Evolutionary conservation across 345 rosid genomes (phyloP).

Genomic region (Abelmoschus esculentus): DNA sequence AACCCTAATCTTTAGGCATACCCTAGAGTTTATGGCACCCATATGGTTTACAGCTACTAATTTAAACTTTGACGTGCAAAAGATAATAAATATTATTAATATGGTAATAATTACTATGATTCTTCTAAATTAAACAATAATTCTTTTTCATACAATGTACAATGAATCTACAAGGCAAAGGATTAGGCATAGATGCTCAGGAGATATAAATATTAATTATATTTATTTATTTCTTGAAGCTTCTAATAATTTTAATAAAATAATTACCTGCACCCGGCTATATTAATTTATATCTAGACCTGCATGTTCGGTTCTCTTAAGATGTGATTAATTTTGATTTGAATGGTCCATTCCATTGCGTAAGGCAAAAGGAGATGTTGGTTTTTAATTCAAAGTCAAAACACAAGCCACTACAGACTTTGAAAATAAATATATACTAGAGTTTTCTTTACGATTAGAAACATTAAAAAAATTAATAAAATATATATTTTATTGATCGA

Average conservation of each 20-base stretch:
- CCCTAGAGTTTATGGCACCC: neutral
- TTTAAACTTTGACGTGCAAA: neutral
- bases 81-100: neutral
- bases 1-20: neutral
- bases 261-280: neutral
- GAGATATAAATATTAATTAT: neutral
- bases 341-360: neutral
- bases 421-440: no score
- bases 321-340: neutral
- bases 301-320: neutral
- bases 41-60: conserved; percentile 7
- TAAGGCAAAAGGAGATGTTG: neutral
- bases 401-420: no score
- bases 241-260: neutral
- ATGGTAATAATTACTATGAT: neutral
- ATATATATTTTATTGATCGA: no score
- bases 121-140: neutral
- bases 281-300: no score
- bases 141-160: neutral
- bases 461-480: no score
- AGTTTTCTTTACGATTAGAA: no score
- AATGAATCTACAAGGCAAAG: neutral
- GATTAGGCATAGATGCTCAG: neutral
- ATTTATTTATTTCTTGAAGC: neutral
- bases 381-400: neutral